These are phyloP conservation scores for Leccinum subtestaceum DNA, from an alignment of 768 basidiomycete genomes.

Conservation along the genomic window DNA sequence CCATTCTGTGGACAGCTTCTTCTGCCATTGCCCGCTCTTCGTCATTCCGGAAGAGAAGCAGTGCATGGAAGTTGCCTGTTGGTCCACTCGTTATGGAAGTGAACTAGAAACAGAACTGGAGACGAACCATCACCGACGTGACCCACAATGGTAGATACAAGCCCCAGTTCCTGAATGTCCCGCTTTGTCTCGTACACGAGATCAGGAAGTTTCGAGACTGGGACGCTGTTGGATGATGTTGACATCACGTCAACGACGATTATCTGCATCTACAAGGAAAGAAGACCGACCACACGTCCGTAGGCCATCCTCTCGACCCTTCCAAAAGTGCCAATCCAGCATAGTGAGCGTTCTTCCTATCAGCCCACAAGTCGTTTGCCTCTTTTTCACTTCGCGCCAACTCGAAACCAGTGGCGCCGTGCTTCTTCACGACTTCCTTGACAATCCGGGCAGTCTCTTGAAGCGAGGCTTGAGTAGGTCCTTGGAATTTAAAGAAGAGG, in stretches of 20 bases:
- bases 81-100: too few species aligned
- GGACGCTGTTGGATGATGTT: constrained; percentile 41
- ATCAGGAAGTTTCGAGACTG: constrained; percentile 62
- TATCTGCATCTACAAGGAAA: not conserved
- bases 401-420: constrained; percentile 67
- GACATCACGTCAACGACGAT: not conserved
- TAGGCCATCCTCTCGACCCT: constrained; percentile 61
- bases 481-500: constrained; percentile 88
- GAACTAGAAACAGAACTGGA: constrained; percentile 25
- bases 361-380: constrained; percentile 70
- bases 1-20: constrained; percentile 57
- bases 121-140: constrained; percentile 70
- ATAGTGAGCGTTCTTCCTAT: constrained; percentile 68
- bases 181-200: constrained; percentile 68
- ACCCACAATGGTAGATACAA: constrained; percentile 65
- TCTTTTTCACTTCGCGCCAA: constrained; percentile 64
- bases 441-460: constrained; percentile 60
- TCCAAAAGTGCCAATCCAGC: constrained; percentile 56
- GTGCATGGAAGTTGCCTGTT: constrained; percentile 49
- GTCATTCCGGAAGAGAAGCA: constrained; percentile 58
- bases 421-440: constrained; percentile 52
- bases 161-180: constrained; percentile 55
- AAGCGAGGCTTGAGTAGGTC: constrained; percentile 57
- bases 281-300: constrained; percentile 68
- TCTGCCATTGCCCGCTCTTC: constrained; percentile 45